Evolutionary conservation across 345 rosid species (phyloP).

Genomic region (Eucalyptus guilfoylei): DNA sequence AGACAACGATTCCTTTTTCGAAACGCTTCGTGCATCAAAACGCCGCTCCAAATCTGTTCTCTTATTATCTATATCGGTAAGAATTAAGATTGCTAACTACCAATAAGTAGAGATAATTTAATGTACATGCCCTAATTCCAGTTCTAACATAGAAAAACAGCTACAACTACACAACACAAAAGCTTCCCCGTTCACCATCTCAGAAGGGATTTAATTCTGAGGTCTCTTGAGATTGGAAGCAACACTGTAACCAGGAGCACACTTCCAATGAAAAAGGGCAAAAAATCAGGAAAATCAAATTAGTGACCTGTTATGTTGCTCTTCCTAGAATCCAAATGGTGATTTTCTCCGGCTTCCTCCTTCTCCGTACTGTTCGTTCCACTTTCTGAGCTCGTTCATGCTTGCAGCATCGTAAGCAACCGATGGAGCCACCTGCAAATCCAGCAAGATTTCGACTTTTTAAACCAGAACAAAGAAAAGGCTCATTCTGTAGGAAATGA

Average conservation of each 20-base stretch:
- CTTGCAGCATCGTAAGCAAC: constrained; percentile 80
- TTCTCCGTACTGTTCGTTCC: constrained; percentile 98
- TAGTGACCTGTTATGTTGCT: not conserved
- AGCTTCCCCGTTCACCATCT: not conserved
- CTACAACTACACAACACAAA: not conserved
- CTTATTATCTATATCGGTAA: not conserved
- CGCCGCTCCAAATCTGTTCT: not conserved
- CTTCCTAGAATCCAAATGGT: constrained; percentile 66
- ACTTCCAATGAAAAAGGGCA: not conserved
- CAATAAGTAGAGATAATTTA: not conserved
- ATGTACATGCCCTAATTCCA: not conserved
- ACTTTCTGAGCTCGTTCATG: constrained; percentile 94
- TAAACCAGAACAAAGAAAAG: not conserved
- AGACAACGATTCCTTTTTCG: not conserved
- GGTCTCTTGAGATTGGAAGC: not conserved
- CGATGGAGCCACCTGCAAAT: constrained; percentile 75
- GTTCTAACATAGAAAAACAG: not conserved
- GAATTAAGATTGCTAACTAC: not conserved
- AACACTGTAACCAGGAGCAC: not conserved
- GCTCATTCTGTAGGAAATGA: not conserved
- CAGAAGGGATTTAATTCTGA: not conserved
- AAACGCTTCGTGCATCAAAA: not conserved
- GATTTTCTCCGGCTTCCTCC: constrained; percentile 84
- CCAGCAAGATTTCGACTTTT: not conserved
- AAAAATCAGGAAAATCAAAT: not conserved